Evolutionary conservation across 306 rosid genomes (phyloP).

Genomic region (Trifolium repens): DNA sequence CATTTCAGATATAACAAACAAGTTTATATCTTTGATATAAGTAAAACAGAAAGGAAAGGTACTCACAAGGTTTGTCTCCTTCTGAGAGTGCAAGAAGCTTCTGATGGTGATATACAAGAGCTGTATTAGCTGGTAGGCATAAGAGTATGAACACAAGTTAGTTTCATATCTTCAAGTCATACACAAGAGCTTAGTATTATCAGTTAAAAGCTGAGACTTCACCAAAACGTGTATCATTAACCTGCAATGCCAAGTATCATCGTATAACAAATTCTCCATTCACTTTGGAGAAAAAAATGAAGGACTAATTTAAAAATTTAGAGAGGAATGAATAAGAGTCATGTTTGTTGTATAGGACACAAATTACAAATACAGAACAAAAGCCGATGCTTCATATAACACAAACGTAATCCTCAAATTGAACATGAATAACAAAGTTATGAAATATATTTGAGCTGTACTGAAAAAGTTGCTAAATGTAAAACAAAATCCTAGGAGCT

Average conservation of each 20-base stretch:
- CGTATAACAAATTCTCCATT: slow-evolving; percentile 2
- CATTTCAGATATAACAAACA: slow-evolving; percentile 29
- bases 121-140: slow-evolving; percentile 74
- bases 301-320: slow-evolving; percentile 1
- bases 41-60: slow-evolving; percentile 25
- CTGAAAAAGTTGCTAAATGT: slow-evolving; percentile 20
- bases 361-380: not conserved
- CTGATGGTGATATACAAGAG: slow-evolving; percentile 89
- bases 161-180: slow-evolving; percentile 37
- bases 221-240: not conserved
- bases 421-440: slow-evolving; percentile 3
- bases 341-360: not conserved
- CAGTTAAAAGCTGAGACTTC: slow-evolving; percentile 9
- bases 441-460: slow-evolving; percentile 2
- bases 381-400: not conserved
- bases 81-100: slow-evolving; percentile 92
- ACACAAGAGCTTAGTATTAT: slow-evolving; percentile 2
- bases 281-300: slow-evolving; percentile 26
- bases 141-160: slow-evolving; percentile 33
- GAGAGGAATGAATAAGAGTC: not conserved
- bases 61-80: slow-evolving; percentile 95
- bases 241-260: not conserved
- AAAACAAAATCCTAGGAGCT: not conserved
- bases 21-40: not conserved
- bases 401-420: slow-evolving; percentile 17